Conservation (phyloP, 225 moss, liverwort and hornwort species). For the Sphagnum contortum region DNA sequence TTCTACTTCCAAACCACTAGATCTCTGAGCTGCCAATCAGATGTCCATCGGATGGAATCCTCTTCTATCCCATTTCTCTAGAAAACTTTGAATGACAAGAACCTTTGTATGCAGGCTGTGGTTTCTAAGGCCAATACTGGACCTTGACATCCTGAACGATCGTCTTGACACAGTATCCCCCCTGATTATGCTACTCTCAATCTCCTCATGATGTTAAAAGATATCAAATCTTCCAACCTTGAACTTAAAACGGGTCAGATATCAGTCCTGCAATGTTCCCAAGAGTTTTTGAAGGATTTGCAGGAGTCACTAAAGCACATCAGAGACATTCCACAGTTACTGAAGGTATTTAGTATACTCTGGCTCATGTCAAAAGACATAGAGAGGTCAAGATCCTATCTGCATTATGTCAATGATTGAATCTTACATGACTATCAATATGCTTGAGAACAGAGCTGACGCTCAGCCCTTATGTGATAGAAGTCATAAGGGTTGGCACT, state of each 20-base stretch:
- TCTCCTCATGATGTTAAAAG: too few species aligned
- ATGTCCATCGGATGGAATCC: background rate
- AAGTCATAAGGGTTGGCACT: too few species aligned
- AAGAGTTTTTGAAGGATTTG: constrained; percentile 65
- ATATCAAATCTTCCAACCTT: too few species aligned
- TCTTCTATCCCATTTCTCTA: background rate
- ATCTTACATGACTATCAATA: too few species aligned
- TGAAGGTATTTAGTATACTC: constrained; percentile 46
- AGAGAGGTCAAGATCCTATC: too few species aligned
- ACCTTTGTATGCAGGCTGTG: constrained; percentile 47
- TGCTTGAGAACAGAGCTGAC: too few species aligned
- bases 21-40: too few species aligned
- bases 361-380: too few species aligned
- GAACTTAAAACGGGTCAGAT: constrained; percentile 20
- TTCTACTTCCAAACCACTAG: too few species aligned
- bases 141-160: constrained; percentile 64
- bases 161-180: constrained; percentile 89
- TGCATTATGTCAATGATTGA: too few species aligned
- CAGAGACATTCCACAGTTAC: constrained; percentile 71
- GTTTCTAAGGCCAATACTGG: constrained; percentile 89
- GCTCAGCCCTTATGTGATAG: too few species aligned
- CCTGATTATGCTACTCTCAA: background rate
- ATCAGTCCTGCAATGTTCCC: constrained; percentile 48
- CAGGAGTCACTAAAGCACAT: constrained; percentile 51
- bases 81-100: background rate